These are phyloP conservation scores for Euphorbia celastroides DNA, from an alignment of 441 rosid genomes.

Conservation along the genomic window DNA sequence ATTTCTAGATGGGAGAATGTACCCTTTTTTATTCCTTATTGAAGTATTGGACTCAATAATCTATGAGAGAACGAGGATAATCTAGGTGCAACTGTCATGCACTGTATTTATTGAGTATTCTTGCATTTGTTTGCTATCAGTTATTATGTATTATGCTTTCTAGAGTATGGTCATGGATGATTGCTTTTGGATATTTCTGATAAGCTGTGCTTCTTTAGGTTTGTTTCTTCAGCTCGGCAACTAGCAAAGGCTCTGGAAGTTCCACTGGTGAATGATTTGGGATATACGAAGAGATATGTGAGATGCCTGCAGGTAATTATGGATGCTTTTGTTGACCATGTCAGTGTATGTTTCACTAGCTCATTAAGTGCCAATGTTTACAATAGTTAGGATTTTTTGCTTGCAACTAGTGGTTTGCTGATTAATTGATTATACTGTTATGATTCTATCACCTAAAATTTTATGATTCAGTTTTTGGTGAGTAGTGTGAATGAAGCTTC, in stretches of 20 bases:
- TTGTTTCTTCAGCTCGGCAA: slow-evolving; percentile 96
- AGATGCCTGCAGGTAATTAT: slow-evolving; percentile 89
- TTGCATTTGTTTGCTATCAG: neutral
- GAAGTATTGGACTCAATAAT: neutral
- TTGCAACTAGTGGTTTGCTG: neutral
- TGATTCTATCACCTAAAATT: too few species aligned
- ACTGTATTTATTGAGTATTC: neutral
- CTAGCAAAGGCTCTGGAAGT: slow-evolving; percentile 96
- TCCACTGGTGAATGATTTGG: slow-evolving; percentile 95
- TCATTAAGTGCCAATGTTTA: neutral
- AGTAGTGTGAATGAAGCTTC: neutral
- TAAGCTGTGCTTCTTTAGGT: slow-evolving; percentile 43
- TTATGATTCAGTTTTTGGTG: neutral
- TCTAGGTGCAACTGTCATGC: neutral
- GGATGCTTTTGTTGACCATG: slow-evolving; percentile 7
- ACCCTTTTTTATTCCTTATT: neutral
- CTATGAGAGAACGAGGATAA: neutral
- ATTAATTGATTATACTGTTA: too few species aligned
- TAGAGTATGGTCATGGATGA: neutral
- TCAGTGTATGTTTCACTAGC: neutral
- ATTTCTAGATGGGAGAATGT: neutral
- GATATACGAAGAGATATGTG: slow-evolving; percentile 95
- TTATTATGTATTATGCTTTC: neutral
- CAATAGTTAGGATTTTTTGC: slow-evolving; percentile 1
- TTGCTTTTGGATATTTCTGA: slow-evolving; percentile 17